These are phyloP conservation scores for Thozetella sp. DNA, from an alignment of 495 filamentous ascomycete genomes.

Conservation along the genomic window DNA sequence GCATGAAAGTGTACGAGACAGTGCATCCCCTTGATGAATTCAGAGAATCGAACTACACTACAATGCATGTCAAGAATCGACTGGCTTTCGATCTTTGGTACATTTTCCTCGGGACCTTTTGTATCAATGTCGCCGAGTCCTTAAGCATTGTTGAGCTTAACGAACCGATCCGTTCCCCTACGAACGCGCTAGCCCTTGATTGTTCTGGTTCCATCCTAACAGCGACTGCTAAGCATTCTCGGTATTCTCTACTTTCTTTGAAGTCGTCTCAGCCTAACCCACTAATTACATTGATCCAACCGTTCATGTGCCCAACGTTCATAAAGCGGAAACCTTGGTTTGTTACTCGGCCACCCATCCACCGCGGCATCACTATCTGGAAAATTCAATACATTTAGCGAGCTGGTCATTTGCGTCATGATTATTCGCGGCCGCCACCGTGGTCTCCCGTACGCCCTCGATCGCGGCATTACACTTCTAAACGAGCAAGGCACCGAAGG, in stretches of 20 bases:
- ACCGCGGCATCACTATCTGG: constrained; percentile 76
- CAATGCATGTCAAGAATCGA: constrained; percentile 81
- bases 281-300: not conserved
- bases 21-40: constrained; percentile 46
- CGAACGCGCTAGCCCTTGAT: constrained; percentile 33
- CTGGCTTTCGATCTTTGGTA: constrained; percentile 83
- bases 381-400: constrained; percentile 72
- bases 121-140: constrained; percentile 81
- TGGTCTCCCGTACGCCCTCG: constrained; percentile 84
- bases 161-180: constrained; percentile 5
- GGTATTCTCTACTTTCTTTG: constrained; percentile 78
- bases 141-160: constrained; percentile 14
- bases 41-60: constrained; percentile 72
- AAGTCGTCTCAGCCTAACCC: constrained; percentile 80
- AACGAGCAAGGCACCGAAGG: constrained; percentile 46
- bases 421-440: constrained; percentile 91
- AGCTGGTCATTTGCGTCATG: constrained; percentile 89
- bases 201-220: constrained; percentile 15
- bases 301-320: not conserved
- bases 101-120: constrained; percentile 77
- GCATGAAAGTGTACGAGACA: constrained; percentile 68
- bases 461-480: constrained; percentile 82
- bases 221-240: constrained; percentile 51
- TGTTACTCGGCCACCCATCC: constrained; percentile 75
- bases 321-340: constrained; percentile 72